Base-by-base conservation (phyloP, 2,329 filamentous ascomycete genomes). In the Aspergillus sp. region DNA sequence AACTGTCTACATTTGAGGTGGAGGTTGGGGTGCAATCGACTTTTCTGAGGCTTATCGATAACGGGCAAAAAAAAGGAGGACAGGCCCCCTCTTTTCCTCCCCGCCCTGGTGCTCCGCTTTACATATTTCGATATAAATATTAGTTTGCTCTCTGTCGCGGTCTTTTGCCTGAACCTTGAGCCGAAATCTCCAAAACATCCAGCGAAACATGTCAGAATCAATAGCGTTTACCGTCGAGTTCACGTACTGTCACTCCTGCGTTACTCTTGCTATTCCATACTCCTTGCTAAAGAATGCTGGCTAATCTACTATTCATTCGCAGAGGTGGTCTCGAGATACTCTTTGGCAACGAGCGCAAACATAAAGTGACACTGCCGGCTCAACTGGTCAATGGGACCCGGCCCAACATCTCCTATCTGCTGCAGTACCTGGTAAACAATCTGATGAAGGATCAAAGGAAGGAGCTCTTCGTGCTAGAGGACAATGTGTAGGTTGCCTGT, bases 311-410 rank as follows among this genome's bases (percentile, higher is more conserved):
- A 54, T 4, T 41, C 34, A 41, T 15, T 17, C 41, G 69, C 66
- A 93, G 95, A 66, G 95, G 95, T 64, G 95, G 95, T 23, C 86
- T 99, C 19, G 95, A 99, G 80, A 90, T 97, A 81, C 89, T 99
- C 67, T 99, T 99, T 80, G 87, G 89, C 34, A 90, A 97, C 75
- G 83, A 92, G 78, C 87, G 89, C 59, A 90, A 88, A 69, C 91
- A 94, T 75, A 80, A 83, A 23, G 75, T 99, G 50, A 79, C 83
- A 3, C 77, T 98, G 47, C 92, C 94, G 22, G 79, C 84, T 31
- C 83, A 74, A 59, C 84, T 89, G 71, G 79, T 83, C 57, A 79
- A 86, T 63, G 88, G 88, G 53, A 80, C 81, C 60, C 83, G 86
- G 9, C 81, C 88, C 57, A 95, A 86, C 54, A 86, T 97, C 57